phyloP scores from a whole-genome alignment of 257 asterid species.

The Capsicum pubescens region DNA sequence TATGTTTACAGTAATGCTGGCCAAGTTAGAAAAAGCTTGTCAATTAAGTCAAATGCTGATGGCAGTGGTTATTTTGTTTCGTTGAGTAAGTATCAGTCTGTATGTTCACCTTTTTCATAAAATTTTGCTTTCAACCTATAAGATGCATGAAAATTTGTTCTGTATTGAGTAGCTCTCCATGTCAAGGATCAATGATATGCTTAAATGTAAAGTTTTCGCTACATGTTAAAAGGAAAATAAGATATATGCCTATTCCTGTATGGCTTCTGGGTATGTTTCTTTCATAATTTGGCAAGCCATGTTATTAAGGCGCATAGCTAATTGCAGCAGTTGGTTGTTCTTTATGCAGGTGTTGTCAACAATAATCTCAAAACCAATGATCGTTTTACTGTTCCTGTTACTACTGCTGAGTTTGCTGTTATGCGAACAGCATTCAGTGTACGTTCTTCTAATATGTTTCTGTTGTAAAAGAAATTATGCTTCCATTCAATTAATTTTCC shows the following conservation, averaged over 20 bases:
- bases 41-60: constrained; percentile 75
- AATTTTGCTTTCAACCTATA: constrained; percentile 1
- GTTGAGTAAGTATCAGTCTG: constrained; percentile 61
- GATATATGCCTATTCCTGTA: not conserved
- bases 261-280: not conserved
- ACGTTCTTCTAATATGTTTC: constrained; percentile 37
- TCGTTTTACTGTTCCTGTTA: constrained; percentile 81
- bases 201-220: not conserved
- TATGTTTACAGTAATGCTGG: constrained; percentile 76
- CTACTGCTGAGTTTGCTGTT: constrained; percentile 92
- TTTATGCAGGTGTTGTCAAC: constrained; percentile 77
- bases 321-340: constrained; percentile 7
- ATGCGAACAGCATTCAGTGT: constrained; percentile 86
- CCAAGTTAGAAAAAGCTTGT: constrained; percentile 84
- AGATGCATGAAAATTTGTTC: not conserved
- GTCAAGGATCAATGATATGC: constrained; percentile 8
- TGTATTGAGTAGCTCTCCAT: constrained; percentile 1
- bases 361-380: constrained; percentile 67
- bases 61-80: constrained; percentile 79
- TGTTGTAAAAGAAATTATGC: not conserved
- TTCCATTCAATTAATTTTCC: not conserved
- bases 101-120: not conserved
- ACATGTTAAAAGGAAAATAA: not conserved
- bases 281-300: not conserved
- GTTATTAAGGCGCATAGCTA: not conserved